Base-by-base conservation (phyloP, 2,329 filamentous ascomycete species). In the Fusarium incarnatum region DNA sequence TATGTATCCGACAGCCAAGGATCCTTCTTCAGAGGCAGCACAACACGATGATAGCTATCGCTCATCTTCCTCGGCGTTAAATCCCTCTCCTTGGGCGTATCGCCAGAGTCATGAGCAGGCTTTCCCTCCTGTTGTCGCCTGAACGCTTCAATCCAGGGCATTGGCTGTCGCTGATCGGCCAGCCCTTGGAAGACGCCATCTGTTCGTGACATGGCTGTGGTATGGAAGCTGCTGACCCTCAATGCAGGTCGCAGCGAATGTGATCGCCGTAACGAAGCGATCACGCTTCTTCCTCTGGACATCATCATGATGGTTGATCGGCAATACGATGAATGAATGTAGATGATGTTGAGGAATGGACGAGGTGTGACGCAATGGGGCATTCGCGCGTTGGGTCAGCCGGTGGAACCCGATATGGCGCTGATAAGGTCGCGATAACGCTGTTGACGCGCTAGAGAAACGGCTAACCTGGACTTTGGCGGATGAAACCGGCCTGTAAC, bases 1-100 rank as follows among this genome's bases (percentile, higher is more conserved):
- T 94, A 94, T 0, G 89, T 91, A 76, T 94, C 92, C 13, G 92
- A 85, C 15, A 94, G 82, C 90, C 91, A 94, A 54, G 91, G 91
- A 75, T 94, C 92, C 74, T 88, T 89, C 8, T 88, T 90, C 12
- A 94, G 82, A 9, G 91, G 91, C 28, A 94, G 82, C 16, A 81
- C 72, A 11, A 77, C 74, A 20, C 76, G 71, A 49, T 77, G 76
- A 42, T 77, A 77, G 47, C 76, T 77, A n/a, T 77, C 76, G 40
- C 74, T 73, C 76, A 77, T 77, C 28, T 73, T 76, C 54, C 75
- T 77, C 0, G 76, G 76, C 0, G 70, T 66, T 28, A 77, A 45
- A 6, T 77, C 76, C 18, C 76, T 75, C 37, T 77, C 71, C 23
- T 72, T 54, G 0, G 59, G 65, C 2, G 27, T 23, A 6, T 65